Evolutionary conservation across 148 eudicot genomes (phyloP).

Genomic region (Rhododendron henanense): DNA sequence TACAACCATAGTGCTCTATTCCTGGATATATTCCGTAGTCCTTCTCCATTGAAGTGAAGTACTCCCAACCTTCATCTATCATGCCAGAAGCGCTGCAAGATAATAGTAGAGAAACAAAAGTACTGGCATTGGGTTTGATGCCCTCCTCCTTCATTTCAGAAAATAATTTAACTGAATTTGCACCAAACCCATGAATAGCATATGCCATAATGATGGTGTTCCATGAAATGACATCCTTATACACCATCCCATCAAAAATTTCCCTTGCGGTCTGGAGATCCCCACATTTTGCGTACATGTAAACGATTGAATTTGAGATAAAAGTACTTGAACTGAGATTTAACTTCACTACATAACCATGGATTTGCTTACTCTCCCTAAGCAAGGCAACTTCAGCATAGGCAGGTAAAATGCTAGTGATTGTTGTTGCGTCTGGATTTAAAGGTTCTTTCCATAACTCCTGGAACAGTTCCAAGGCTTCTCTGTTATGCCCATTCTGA

Average conservation of each 20-base stretch:
- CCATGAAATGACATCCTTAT: constrained; percentile 71
- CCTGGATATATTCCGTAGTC: constrained; percentile 55
- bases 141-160: constrained; percentile 46
- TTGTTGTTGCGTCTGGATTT: constrained; percentile 51
- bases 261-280: constrained; percentile 42
- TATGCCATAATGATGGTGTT: constrained; percentile 72
- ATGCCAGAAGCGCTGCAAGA: constrained; percentile 65
- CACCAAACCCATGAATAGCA: constrained; percentile 64
- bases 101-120: constrained; percentile 61
- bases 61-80: constrained; percentile 65
- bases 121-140: constrained; percentile 52
- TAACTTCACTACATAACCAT: constrained; percentile 31
- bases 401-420: constrained; percentile 49
- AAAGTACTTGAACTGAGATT: constrained; percentile 22
- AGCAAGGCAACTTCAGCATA: constrained; percentile 56
- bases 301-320: constrained; percentile 46
- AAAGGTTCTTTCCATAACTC: constrained; percentile 22
- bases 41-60: constrained; percentile 52
- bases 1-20: constrained; percentile 83
- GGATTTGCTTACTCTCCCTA: constrained; percentile 64
- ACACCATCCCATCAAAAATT: constrained; percentile 35
- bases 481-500: constrained; percentile 38
- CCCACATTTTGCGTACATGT: constrained; percentile 77
- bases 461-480: constrained; percentile 42
- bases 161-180: constrained; percentile 42